Evolutionary conservation across 495 filamentous ascomycete species (phyloP), one percentile per base, ranked within the genome.

Genomic region (Ascobolus immersus): DNA sequence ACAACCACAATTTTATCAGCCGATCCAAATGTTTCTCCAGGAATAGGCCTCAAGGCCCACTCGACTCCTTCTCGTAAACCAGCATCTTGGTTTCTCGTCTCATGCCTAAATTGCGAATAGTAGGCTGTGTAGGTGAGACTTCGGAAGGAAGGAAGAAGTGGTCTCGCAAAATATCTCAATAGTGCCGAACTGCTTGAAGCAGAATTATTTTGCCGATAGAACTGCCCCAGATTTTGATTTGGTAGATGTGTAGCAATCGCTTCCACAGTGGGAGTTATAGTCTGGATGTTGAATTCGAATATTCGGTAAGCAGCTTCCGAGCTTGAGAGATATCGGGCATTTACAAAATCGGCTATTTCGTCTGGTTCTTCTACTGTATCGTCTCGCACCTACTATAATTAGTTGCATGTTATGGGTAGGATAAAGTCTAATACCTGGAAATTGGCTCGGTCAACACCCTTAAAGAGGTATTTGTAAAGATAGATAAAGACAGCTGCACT

Each of bases 401-500:
- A n/a, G n/a, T n/a, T n/a, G n/a, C n/a, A n/a, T n/a, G n/a, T n/a
- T n/a, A n/a, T n/a, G n/a, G n/a, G n/a, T n/a, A n/a, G n/a, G n/a
- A n/a, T n/a, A n/a, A n/a, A n/a, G n/a, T n/a, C n/a, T n/a, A n/a
- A n/a, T n/a, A 14, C 27, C 10, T 30, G 15, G 12, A 8, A 4
- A 30, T 30, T 12, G 41, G 29, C n/a, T n/a, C n/a, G n/a, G n/a
- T n/a, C n/a, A n/a, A n/a, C n/a, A 1, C 38, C 38, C 23, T 44
- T 40, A 13, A 44, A 44, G 0, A 44, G 24, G 27, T 44, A 44
- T 15, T 35, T 38, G 21, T 41, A 38, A 1, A 41, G 17, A 28
- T 44, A 44, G 34, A 41, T 41, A 17, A 41, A 41, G 2, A 41
- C 19, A 20, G 40, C 35, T 5, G 41, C 34, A 4, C 30, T 44